Conservation (phyloP, 1,284 basidiomycete species). For the Pholiota adiposa region DNA sequence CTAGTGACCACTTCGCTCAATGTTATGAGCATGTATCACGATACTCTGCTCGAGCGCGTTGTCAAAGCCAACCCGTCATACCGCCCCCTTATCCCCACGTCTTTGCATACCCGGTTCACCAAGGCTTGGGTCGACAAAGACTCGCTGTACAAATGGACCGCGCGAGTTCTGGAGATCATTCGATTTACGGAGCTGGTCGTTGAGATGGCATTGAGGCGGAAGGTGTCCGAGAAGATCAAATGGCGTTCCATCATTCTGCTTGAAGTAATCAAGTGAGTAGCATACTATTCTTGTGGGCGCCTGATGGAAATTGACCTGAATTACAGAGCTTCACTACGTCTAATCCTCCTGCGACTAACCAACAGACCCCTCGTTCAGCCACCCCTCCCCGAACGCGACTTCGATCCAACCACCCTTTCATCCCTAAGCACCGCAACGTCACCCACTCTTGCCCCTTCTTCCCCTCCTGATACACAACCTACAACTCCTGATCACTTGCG, state of each 20-base stretch:
- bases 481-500: constrained; percentile 74
- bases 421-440: constrained; percentile 57
- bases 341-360: constrained; percentile 74
- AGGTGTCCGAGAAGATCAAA: constrained; percentile 58
- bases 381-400: constrained; percentile 83
- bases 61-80: constrained; percentile 65
- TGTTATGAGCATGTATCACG: constrained; percentile 85
- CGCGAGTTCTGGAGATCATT: constrained; percentile 74
- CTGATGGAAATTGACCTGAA: constrained; percentile 13
- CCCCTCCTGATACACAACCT: constrained; percentile 52
- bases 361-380: constrained; percentile 74
- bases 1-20: constrained; percentile 77
- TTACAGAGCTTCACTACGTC: constrained; percentile 70
- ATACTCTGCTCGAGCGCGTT: constrained; percentile 76
- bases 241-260: constrained; percentile 79
- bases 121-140: constrained; percentile 79
- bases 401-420: constrained; percentile 74
- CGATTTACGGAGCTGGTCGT: constrained; percentile 81
- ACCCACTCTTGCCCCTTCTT: constrained; percentile 62
- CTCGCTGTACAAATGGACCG: constrained; percentile 72
- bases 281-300: constrained; percentile 1
- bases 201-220: constrained; percentile 85
- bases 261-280: constrained; percentile 79
- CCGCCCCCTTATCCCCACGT: constrained; percentile 70
- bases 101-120: constrained; percentile 80